Percentiles rank a stretch among this genome's conserved stretches.
Evolutionary conservation across 331 rosid species (phyloP).

Genomic region (Malus hybrid): DNA sequence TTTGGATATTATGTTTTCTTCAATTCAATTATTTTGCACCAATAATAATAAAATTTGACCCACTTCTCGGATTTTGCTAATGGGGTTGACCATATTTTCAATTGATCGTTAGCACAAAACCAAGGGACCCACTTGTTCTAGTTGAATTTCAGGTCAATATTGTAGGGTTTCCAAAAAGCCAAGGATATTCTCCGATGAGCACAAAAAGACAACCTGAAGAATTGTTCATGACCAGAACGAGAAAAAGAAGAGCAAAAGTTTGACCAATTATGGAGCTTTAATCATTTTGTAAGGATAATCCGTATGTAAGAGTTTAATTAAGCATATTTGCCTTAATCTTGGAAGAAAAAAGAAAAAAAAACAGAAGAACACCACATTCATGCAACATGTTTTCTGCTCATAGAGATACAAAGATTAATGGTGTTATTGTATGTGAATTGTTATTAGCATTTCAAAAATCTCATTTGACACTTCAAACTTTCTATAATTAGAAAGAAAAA

Average conservation of each 20-base stretch:
- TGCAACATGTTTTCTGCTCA: no score
- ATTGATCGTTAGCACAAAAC: constrained; percentile 18
- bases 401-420: no score
- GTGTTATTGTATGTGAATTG: no score
- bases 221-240: constrained; percentile 11
- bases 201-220: constrained; percentile 16
- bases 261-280: constrained; percentile 13
- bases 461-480: no score
- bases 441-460: no score
- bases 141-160: constrained; percentile 41
- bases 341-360: background rate
- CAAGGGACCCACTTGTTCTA: constrained; percentile 24
- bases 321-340: constrained; percentile 8
- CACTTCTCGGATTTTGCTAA: background rate
- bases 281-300: constrained; percentile 29
- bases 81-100: constrained; percentile 39
- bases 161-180: constrained; percentile 27
- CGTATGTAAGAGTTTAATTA: background rate
- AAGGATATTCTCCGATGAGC: constrained; percentile 26
- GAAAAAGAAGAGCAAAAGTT: constrained; percentile 14
- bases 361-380: no score
- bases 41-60: background rate
- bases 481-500: no score
- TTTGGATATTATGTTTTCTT: constrained; percentile 9
- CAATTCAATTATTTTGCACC: constrained; percentile 28